A percentile compares a stretch with the other conserved stretches of the same genome.
Conservation (phyloP, 2,329 filamentous ascomycete species). For the Cryphonectria japonica region DNA sequence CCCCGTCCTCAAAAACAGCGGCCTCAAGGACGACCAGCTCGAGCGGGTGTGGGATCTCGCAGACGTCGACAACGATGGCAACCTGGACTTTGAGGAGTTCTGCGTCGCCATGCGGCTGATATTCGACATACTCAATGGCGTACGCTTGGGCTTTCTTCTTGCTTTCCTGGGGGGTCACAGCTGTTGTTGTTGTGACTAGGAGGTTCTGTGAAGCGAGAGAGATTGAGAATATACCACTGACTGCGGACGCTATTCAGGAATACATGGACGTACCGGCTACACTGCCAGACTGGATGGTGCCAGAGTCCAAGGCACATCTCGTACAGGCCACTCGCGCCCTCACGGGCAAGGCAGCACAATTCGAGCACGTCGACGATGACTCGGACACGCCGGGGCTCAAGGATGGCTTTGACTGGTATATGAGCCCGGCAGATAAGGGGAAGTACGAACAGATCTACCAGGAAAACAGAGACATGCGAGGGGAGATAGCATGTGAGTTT, state of each 20-base stretch:
- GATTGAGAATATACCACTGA: conserved; percentile 1
- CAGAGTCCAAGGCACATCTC: conserved; percentile 90
- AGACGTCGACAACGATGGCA: conserved; percentile 96
- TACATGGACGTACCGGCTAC: conserved; percentile 83
- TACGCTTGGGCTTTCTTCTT: conserved; percentile 42
- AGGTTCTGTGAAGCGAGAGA: not conserved
- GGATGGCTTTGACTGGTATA: conserved; percentile 99
- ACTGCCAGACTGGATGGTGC: conserved; percentile 94
- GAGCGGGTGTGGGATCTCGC: conserved; percentile 97
- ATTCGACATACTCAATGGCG: conserved; percentile 95
- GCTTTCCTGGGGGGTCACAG: no score
- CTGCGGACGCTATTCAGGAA: conserved; percentile 59
- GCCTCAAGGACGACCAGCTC: conserved; percentile 74
- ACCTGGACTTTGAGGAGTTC: conserved; percentile 98
- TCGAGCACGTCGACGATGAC: conserved; percentile 84
- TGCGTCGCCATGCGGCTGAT: conserved; percentile 98
- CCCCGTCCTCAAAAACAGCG: conserved; percentile 66
- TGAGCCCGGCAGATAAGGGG: conserved; percentile 85
- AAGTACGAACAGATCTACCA: conserved; percentile 99
- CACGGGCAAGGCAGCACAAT: conserved; percentile 76
- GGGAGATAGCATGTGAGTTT: conserved; percentile 74
- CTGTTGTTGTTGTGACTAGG: conserved; percentile 2
- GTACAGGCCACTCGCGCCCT: conserved; percentile 83
- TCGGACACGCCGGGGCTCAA: conserved; percentile 83
- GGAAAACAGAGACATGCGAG: conserved; percentile 84